Conservation (phyloP, 306 rosid genomes). For the Vigna trinervia region DNA sequence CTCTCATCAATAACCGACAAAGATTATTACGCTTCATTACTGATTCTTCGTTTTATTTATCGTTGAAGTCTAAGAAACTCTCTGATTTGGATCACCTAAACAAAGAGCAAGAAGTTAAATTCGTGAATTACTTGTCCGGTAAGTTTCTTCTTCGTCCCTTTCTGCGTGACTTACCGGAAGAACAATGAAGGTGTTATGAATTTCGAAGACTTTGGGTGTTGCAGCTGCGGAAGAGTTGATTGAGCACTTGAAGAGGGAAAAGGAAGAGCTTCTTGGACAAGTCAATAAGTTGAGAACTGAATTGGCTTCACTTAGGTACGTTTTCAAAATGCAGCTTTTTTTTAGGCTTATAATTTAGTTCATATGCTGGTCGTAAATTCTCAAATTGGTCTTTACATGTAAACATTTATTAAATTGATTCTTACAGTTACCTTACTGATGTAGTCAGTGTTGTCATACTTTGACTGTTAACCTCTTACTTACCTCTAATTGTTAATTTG, state of each 20-base stretch:
- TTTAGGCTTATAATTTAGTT: background rate
- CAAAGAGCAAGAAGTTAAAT: slow-evolving; percentile 78
- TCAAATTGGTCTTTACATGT: background rate
- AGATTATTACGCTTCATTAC: background rate
- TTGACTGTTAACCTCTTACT: background rate
- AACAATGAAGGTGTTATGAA: background rate
- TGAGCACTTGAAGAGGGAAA: slow-evolving; percentile 69
- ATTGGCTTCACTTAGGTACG: slow-evolving; percentile 69
- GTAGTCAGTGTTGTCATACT: background rate
- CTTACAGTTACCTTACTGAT: background rate
- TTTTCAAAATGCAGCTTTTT: slow-evolving; percentile 17
- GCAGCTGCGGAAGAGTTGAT: slow-evolving; percentile 83
- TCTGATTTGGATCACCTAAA: slow-evolving; percentile 61
- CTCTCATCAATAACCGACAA: background rate
- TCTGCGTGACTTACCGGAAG: background rate
- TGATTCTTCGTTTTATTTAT: background rate
- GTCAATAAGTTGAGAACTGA: slow-evolving; percentile 73
- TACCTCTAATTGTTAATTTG: background rate
- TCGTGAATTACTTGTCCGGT: slow-evolving; percentile 70
- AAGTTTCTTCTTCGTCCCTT: slow-evolving; percentile 37
- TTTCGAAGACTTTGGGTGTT: slow-evolving; percentile 7
- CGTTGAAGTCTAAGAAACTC: slow-evolving; percentile 62
- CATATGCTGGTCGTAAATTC: background rate
- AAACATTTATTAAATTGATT: background rate
- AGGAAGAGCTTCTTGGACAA: slow-evolving; percentile 59